Base-by-base conservation (phyloP, 345 rosid genomes). In the Acer yangbiense region DNA sequence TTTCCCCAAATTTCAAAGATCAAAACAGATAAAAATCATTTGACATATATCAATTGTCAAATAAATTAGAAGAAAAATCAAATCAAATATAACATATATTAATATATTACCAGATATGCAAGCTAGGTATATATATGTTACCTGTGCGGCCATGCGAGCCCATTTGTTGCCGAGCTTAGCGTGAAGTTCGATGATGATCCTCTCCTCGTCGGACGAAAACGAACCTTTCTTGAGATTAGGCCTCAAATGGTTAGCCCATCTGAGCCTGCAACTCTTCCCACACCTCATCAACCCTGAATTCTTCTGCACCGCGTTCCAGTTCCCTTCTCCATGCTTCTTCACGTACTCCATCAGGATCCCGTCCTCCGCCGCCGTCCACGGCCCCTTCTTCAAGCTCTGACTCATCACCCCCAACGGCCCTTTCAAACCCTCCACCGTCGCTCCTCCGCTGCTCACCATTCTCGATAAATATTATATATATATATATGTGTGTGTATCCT, bases 91-190 rank as follows among this genome's bases (percentile, higher is more conserved):
- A 35, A 35, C 39, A 35, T 35, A 35, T 35, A 35, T 35, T 4
- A 3, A 35, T 35, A 3, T 3, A 35, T 35, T 35, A 4, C 39
- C 39, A 35, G 39, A 35, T 5, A 35, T 35, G 39, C 39, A 4
- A 5, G 39, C 39, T 35, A 35, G 39, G 39, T 35, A 5, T 35
- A 35, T 20, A 64, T 69, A 73, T 78, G 17, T 9, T 10, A 94
- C 98, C 96, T 90, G 97, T 68, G 97, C 79, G 68, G 98, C 97
- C 96, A 94, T 92, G 74, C 93, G 94, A 86, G 98, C 96, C 98
- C 98, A 94, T 85, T 86, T 94, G 86, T 94, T 94, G 25, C 97
- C 97, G 14, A 87, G 79, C 82, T 87, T 87, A 75, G 94, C 89
- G 77, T 94, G 97, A 63, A 91, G 98, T 29, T 91, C 86, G 79